These are phyloP conservation scores for Penicillium sp. DNA, from an alignment of 2,329 filamentous ascomycete genomes.

Conservation along the genomic window DNA sequence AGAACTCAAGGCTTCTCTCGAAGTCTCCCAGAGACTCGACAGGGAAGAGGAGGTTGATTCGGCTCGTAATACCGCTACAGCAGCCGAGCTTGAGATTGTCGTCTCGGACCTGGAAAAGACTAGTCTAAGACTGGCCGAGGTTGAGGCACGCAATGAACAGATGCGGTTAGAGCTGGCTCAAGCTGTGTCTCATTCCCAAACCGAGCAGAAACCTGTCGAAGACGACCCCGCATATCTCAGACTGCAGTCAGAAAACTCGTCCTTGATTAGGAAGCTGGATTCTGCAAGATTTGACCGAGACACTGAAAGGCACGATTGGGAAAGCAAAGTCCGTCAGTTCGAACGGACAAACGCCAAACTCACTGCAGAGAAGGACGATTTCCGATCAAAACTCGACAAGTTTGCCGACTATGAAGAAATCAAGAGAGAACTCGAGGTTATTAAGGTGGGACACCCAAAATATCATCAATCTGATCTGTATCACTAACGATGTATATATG, in stretches of 20 bases:
- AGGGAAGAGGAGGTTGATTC: slow-evolving; percentile 64
- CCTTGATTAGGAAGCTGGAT: slow-evolving; percentile 83
- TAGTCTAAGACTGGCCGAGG: slow-evolving; percentile 77
- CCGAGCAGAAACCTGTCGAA: slow-evolving; percentile 64
- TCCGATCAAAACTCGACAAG: slow-evolving; percentile 78
- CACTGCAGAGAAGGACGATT: slow-evolving; percentile 72
- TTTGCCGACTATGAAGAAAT: slow-evolving; percentile 95
- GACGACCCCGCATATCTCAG: slow-evolving; percentile 88
- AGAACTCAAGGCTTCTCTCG: slow-evolving; percentile 94
- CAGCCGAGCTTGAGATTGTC: slow-evolving; percentile 90
- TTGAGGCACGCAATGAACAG: slow-evolving; percentile 92
- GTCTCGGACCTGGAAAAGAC: slow-evolving; percentile 88
- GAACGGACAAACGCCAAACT: slow-evolving; percentile 74
- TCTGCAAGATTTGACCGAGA: slow-evolving; percentile 79
- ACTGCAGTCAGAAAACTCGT: slow-evolving; percentile 88
- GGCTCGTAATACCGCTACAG: slow-evolving; percentile 65
- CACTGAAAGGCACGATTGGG: slow-evolving; percentile 69
- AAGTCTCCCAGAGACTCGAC: slow-evolving; percentile 86
- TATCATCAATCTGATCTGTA: background rate
- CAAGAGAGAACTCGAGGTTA: slow-evolving; percentile 90
- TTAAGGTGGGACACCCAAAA: slow-evolving; percentile 56
- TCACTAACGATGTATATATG: slow-evolving; percentile 29
- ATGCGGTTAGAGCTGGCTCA: slow-evolving; percentile 86
- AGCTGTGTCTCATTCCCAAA: slow-evolving; percentile 67
- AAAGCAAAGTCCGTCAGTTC: slow-evolving; percentile 69